Evolutionary conservation across 768 basidiomycete genomes (phyloP).

Genomic region (Zangia roseola): DNA sequence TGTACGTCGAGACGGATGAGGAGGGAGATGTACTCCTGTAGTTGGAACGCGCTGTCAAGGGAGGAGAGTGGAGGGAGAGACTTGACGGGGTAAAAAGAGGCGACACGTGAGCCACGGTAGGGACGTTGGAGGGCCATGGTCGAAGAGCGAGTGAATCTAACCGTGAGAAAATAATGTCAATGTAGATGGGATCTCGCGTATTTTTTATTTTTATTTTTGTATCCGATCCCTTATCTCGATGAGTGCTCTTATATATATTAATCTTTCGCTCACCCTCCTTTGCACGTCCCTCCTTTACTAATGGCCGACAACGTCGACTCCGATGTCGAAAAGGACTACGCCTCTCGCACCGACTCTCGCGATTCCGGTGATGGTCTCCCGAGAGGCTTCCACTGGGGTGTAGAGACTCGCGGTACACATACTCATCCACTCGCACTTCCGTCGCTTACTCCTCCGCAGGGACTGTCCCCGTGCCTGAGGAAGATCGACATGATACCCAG

Average conservation of each 20-base stretch:
- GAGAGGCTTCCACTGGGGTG: slow-evolving; percentile 30
- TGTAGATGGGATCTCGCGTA: too few relatives aligned
- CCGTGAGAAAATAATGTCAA: slow-evolving; percentile 4
- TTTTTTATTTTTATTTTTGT: background rate
- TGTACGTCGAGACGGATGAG: slow-evolving; percentile 85
- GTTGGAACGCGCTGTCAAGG: slow-evolving; percentile 89
- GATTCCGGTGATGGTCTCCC: slow-evolving; percentile 3
- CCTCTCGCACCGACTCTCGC: slow-evolving; percentile 15
- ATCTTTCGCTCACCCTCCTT: background rate
- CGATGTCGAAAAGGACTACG: slow-evolving; percentile 31
- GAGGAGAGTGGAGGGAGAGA: slow-evolving; percentile 64
- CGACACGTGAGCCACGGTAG: slow-evolving; percentile 72
- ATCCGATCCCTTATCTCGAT: slow-evolving; percentile 4
- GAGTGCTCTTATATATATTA: slow-evolving; percentile 11
- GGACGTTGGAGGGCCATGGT: slow-evolving; percentile 60
- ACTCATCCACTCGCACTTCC: accelerated
- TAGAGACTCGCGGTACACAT: slow-evolving; percentile 28
- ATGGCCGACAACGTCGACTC: slow-evolving; percentile 25
- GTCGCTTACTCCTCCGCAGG: slow-evolving; percentile 30
- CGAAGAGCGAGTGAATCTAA: too few relatives aligned
- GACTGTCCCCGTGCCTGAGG: slow-evolving; percentile 50
- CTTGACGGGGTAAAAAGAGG: slow-evolving; percentile 78
- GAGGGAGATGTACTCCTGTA: slow-evolving; percentile 91
- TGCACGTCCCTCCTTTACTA: slow-evolving; percentile 3
- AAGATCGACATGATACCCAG: slow-evolving; percentile 54